Evolutionary conservation across 2,329 filamentous ascomycete species (phyloP).

Genomic region (Leptodontidium sp.): DNA sequence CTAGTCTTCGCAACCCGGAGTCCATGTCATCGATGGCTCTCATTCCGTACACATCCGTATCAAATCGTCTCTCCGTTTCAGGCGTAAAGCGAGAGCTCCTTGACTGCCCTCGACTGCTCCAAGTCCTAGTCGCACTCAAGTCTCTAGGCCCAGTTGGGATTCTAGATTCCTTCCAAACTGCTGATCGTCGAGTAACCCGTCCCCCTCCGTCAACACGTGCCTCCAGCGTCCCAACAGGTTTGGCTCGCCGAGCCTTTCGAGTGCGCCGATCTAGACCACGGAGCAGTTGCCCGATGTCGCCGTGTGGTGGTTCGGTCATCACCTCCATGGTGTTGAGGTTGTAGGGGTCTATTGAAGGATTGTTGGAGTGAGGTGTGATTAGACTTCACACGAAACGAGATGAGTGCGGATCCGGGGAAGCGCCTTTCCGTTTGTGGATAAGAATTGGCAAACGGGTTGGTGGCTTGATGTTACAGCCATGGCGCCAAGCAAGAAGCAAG

Average conservation of each 20-base stretch:
- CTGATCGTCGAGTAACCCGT: not conserved
- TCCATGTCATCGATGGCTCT: slow-evolving; percentile 15
- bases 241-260: not conserved
- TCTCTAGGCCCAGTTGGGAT: not conserved
- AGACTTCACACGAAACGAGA: slow-evolving; percentile 7
- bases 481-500: not conserved
- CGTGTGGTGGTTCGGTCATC: not conserved
- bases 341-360: not conserved
- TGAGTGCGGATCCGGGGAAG: slow-evolving; percentile 2
- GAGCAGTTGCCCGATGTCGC: slow-evolving; percentile 15
- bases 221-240: not conserved
- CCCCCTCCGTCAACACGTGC: not conserved
- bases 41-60: slow-evolving; percentile 20
- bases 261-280: not conserved
- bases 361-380: not conserved
- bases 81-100: not conserved
- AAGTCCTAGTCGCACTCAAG: not conserved
- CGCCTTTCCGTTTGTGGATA: slow-evolving; percentile 14
- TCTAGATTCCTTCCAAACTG: not conserved
- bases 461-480: not conserved
- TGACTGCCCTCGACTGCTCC: not conserved
- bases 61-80: slow-evolving; percentile 56
- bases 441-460: not conserved
- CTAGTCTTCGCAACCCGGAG: slow-evolving; percentile 27
- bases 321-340: not conserved